Percentiles rank a stretch among this genome's conserved stretches.
Conservation (phyloP, 2,329 filamentous ascomycete genomes). For the Pezicula carpinea region DNA sequence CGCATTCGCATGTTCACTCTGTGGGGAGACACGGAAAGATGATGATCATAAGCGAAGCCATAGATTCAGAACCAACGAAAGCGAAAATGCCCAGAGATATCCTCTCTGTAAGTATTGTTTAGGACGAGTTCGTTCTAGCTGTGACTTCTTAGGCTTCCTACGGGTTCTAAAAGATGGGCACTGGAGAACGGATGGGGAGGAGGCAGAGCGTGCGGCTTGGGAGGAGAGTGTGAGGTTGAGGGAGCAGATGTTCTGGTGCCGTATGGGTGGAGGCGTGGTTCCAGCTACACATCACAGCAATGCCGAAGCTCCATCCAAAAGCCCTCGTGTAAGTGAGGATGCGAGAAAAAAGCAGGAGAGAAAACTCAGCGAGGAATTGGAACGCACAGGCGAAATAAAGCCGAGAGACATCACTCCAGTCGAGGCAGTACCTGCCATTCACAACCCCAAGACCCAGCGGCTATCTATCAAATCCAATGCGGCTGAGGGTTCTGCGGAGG, state of each 20-base stretch:
- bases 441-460: not conserved
- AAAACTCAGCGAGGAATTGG: conserved; percentile 24
- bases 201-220: conserved; percentile 85
- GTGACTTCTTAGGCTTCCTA: conserved; percentile 88
- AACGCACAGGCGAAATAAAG: conserved; percentile 24
- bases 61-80: conserved; percentile 84
- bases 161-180: conserved; percentile 90
- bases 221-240: conserved; percentile 86
- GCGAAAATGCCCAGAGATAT: conserved; percentile 80
- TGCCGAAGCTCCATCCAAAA: conserved; percentile 16
- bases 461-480: not conserved
- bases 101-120: conserved; percentile 88
- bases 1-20: conserved; percentile 64
- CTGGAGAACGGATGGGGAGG: conserved; percentile 77
- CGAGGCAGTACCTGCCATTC: conserved; percentile 7
- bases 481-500: conserved; percentile 2
- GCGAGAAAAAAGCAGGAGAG: conserved; percentile 23
- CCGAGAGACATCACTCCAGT: conserved; percentile 26
- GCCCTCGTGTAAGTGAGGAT: conserved; percentile 24
- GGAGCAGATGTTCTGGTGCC: conserved; percentile 96
- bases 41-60: conserved; percentile 71
- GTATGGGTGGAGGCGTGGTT: conserved; percentile 86
- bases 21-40: conserved; percentile 75
- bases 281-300: conserved; percentile 38
- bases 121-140: conserved; percentile 75